These are phyloP conservation scores for Boletus albobrunnescens DNA, from an alignment of 1,284 basidiomycete species.

Conservation along the genomic window DNA sequence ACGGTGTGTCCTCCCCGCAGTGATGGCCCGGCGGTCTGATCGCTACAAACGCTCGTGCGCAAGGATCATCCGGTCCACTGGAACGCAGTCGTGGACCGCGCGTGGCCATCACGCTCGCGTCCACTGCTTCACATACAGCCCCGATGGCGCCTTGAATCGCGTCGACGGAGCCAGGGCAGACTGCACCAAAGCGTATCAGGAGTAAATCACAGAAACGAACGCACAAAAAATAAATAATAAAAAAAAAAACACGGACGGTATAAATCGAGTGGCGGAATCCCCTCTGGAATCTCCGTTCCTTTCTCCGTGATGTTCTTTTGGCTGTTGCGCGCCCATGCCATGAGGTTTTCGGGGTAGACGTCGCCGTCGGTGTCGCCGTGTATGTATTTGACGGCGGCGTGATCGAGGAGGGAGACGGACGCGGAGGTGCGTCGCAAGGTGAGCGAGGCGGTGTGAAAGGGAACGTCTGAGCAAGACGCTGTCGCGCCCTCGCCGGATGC, in stretches of 20 bases:
- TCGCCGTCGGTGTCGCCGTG: constrained; percentile 69
- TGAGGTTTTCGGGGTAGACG: constrained; percentile 62
- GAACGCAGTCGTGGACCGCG: constrained; percentile 39
- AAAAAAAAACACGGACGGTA: constrained; percentile 56
- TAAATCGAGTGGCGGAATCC: constrained; percentile 74
- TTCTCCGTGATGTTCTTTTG: constrained; percentile 60
- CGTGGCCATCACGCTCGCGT: constrained; percentile 46
- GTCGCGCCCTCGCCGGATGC: background rate
- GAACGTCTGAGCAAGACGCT: constrained; percentile 5
- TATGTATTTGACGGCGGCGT: constrained; percentile 68
- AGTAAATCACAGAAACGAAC: background rate
- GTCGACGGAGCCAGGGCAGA: constrained; percentile 64
- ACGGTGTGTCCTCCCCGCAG: constrained; percentile 83
- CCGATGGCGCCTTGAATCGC: constrained; percentile 77
- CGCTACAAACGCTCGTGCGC: constrained; percentile 70
- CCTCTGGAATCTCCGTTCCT: constrained; percentile 76
- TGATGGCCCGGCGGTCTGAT: constrained; percentile 86
- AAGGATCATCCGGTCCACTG: constrained; percentile 1
- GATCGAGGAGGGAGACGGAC: constrained; percentile 50
- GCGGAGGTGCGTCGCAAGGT: constrained; percentile 51
- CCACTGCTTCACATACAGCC: constrained; percentile 83
- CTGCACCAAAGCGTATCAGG: constrained; percentile 35
- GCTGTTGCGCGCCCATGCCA: constrained; percentile 61
- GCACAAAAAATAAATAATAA: background rate
- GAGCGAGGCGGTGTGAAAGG: constrained; percentile 28